Evolutionary conservation across 345 rosid species (phyloP), one percentile per base, ranked within the genome.

Genomic region (Populus euphratica): DNA sequence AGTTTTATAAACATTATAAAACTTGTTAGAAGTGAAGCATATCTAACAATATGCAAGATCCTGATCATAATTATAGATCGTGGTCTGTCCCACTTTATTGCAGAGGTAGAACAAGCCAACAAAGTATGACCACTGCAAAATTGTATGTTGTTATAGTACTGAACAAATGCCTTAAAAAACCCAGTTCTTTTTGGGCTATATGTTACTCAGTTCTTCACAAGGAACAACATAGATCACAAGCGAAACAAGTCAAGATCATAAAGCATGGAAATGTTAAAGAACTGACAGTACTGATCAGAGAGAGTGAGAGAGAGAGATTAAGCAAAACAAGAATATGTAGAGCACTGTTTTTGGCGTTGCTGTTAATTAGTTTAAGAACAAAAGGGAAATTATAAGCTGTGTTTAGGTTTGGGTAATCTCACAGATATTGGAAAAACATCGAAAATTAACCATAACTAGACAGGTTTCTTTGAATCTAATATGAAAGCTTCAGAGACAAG

Each of bases 401-500:
- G 50, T 25, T 85, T 81, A 73, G 76, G 85, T n/a, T 76, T 47
- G 70, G 75, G 74, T 71, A 21, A 70, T 73, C 66, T 68, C 68
- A 54, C 71, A 61, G 7, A 80, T 27, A 61, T 5, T 25, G 70
- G 71, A 70, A 33, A 67, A 49, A 73, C 69, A 73, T 6, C 63
- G 70, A 70, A 33, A 11, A 43, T 11, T 11, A 71, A 70, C 54
- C 14, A 73, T 79, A 77, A 77, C 21, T n/a, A 81, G 76, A 80
- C 8, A 56, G 74, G 74, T 66, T 63, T 75, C 41, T 29, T 52
- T 66, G 79, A 36, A 23, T 52, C 85, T 85, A 85, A 25, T 31
- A 80, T 20, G 84, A 91, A 86, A 92, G 98, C 90, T 88, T 94
- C 80, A 94, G 92, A 64, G 98, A 91, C 91, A 94, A 80, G 87